Evolutionary conservation across 306 rosid genomes (phyloP), one percentile per base, ranked within the genome.

Genomic region (Vigna nakashimae): DNA sequence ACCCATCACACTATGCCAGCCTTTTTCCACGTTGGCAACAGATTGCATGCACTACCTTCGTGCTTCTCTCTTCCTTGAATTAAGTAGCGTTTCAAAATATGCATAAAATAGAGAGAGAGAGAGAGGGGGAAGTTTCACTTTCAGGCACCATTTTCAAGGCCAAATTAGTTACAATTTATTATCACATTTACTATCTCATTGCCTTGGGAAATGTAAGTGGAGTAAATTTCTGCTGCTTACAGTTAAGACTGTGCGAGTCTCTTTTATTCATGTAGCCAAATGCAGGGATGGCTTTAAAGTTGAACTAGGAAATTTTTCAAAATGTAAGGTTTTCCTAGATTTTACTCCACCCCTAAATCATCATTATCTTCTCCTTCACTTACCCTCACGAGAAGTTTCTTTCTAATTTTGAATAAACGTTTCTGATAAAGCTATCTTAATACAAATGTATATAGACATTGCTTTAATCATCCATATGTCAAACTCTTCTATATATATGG

Each of bases 341-440:
- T 36, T 50, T 62, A 75, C 50, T 49, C 50, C 79, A 26, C 17
- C 48, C 26, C 71, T 62, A 12, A 12, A 60, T 65, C 24, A 32
- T 48, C 45, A 51, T 20, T 1, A 34, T 42, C 2, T 64, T 30
- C 34, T 5, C 5, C 32, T 65, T 65, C 49, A 56, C 71, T 82
- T 65, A 4, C 48, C 82, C 65, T 77, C 82, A 82, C 82, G 79
- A 72, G 76, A 82, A 26, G 82, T 73, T 71, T 82, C 43, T 69
- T 78, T 51, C 86, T 50, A 58, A 17, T 66, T 59, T 14, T 58
- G 73, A 66, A 28, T 28, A 78, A 57, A 73, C 77, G 62, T 83
- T 83, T 55, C 49, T n/a, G 0, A 65, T 42, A 34, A 62, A 17
- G 73, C 51, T 57, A 65, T 52, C 32, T 40, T 8, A 56, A n/a